Conservation (phyloP, 2,329 filamentous ascomycete species). For the Microdochium trichocladiopsis region DNA sequence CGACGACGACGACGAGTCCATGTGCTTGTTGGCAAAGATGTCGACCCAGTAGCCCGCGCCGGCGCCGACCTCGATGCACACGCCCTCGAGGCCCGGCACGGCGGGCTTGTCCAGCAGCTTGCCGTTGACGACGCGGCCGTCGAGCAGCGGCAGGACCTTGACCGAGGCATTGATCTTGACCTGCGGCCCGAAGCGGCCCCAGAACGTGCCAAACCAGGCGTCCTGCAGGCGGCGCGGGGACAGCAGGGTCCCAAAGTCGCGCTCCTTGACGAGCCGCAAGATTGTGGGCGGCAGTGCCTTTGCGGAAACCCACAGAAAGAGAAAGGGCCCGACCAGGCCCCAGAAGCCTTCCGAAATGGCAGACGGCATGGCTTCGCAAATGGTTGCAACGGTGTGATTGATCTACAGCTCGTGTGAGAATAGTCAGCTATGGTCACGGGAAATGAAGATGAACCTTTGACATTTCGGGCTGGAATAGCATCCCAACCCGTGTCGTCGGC, state of each 20-base stretch:
- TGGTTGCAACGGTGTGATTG: background rate
- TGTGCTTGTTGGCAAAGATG: constrained; percentile 29
- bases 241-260: constrained; percentile 28
- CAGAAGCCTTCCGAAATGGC: constrained; percentile 13
- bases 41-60: constrained; percentile 55
- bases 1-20: too few species aligned
- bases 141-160: constrained; percentile 45
- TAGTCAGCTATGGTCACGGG: background rate
- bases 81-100: constrained; percentile 34
- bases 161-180: constrained; percentile 33
- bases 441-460: too few species aligned
- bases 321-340: constrained; percentile 38
- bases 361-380: constrained; percentile 1
- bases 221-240: constrained; percentile 32
- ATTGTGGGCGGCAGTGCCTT: constrained; percentile 46
- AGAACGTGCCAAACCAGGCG: constrained; percentile 57
- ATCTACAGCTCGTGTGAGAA: background rate
- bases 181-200: constrained; percentile 44
- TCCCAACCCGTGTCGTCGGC: too few species aligned
- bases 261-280: constrained; percentile 26
- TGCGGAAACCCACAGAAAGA: constrained; percentile 42
- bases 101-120: constrained; percentile 21
- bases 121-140: constrained; percentile 36
- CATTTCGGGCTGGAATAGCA: too few species aligned
- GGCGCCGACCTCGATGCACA: constrained; percentile 56